Evolutionary conservation across 2,329 filamentous ascomycete species (phyloP), one percentile per base, ranked within the genome.

Genomic region (Aspergillus luchuensis): DNA sequence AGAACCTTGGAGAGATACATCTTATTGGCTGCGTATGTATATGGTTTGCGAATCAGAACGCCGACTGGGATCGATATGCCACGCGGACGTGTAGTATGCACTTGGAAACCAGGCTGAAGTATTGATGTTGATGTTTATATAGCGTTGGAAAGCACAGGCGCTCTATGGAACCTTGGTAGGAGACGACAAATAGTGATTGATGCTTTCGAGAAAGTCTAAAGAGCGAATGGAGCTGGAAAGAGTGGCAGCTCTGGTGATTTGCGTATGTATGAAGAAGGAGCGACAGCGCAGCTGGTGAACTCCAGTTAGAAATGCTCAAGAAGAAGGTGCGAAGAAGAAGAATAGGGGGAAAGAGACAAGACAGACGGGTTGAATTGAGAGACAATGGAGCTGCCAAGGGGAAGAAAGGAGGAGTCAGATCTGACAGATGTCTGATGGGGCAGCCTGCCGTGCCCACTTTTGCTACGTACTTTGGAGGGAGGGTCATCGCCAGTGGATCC

Each of bases 1-100:
- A 76, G 61, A 60, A 70, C 58, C 63, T 76, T 77, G 63, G 66
- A 64, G 68, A 76, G 67, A 49, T 75, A 69, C 74, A 77, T 77
- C 10, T 64, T 68, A 59, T 59, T 55, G 58, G 36, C 53, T 48
- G 51, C 23, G 23, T 53, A 21, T 50, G 30, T 51, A 23, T 38
- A 23, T 51, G n/a, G 47, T 21, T 6, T 47, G 39, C 13, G 17
- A 19, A 15, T 55, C n/a, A 33, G 41, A 45, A 19, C 11, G 8
- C 21, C 53, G 28, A 30, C 8, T 28, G 41, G 23, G 19, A n/a
- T 47, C 28, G 38, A 17, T 36, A 45, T 5, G 41, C 41, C 10
- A 13, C 41, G 19, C 17, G 19, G 17, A 36, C 33, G 13, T 13
- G 33, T 13, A 45, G 41, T 45, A 45, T 39, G 36, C 6, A 19